Evolutionary conservation across 352 stramenopile genomes (phyloP).

Genomic region (Globisporangium barbulae): DNA sequence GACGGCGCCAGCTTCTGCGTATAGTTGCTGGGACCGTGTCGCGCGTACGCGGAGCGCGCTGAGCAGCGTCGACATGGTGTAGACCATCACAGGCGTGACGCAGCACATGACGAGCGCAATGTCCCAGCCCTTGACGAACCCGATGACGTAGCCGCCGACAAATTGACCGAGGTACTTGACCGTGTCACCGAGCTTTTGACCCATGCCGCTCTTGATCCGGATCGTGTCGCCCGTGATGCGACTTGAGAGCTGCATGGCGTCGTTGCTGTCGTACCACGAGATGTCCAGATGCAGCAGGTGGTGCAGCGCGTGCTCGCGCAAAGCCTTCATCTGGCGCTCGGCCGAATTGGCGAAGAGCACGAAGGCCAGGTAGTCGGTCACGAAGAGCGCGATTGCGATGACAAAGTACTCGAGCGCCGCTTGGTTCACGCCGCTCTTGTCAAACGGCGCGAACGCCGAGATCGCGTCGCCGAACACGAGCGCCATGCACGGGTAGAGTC

Average conservation of each 20-base stretch:
- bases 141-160: slow-evolving; percentile 37
- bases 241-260: slow-evolving; percentile 39
- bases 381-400: slow-evolving; percentile 31
- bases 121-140: slow-evolving; percentile 44
- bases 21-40: slow-evolving; percentile 34
- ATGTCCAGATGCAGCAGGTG: slow-evolving; percentile 57
- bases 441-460: slow-evolving; percentile 37
- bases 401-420: slow-evolving; percentile 27
- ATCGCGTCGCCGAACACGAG: slow-evolving; percentile 42
- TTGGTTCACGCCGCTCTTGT: slow-evolving; percentile 27
- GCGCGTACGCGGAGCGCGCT: slow-evolving; percentile 18
- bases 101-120: slow-evolving; percentile 41
- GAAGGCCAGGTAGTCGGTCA: slow-evolving; percentile 29
- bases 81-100: slow-evolving; percentile 30
- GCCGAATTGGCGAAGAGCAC: slow-evolving; percentile 25
- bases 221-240: slow-evolving; percentile 45
- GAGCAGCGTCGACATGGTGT: slow-evolving; percentile 39
- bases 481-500: slow-evolving; percentile 30
- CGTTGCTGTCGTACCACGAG: slow-evolving; percentile 41
- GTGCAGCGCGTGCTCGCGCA: slow-evolving; percentile 28
- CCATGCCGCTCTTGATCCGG: slow-evolving; percentile 60
- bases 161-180: slow-evolving; percentile 37
- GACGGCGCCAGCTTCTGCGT: slow-evolving; percentile 45
- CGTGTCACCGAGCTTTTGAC: slow-evolving; percentile 45
- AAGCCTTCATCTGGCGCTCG: slow-evolving; percentile 45